Base-by-base conservation (phyloP, 371 early-diverging fungal species). In the Zychaea mexicana region DNA sequence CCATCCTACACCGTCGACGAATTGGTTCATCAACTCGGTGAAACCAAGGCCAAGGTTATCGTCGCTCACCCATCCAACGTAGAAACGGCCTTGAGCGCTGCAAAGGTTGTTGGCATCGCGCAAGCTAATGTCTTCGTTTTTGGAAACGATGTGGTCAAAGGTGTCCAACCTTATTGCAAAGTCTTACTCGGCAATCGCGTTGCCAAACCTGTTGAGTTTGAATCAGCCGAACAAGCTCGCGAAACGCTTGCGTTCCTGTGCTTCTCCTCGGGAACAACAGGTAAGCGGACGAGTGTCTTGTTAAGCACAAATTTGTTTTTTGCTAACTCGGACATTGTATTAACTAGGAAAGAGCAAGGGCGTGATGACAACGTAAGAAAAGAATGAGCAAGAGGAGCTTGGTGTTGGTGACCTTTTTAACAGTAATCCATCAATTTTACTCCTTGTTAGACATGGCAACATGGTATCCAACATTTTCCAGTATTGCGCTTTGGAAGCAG, bases 211-310 rank as follows among this genome's bases (percentile, higher is more conserved):
- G 67, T 69, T 15, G 53, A 67, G 10, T 59, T 31, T 24, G 19
- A 61, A 12, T 53, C 68, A 2, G 46, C 58, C 3, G 66, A 77
- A 60, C 74, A 81, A 47, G 60, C 67, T 39, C 65, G 69, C 33
- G 62, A 67, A n/a, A 70, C 77, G 49, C 83, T 85, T 32, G 86
- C 91, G 0, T 85, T 84, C 65, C 77, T 94, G n/a, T 91, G 91
- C 72, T 94, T 91, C 69, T 90, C 90, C n/a, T 88, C 89, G 15
- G 94, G 94, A 5, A 94, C 93, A 7, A 90, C 92, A 6, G 92
- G 91, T 59, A 75, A 58, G 22, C 5, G 33, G 12, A 33, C 33
- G 12, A 5, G 33, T 33, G 22, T 31, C n/a, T n/a, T n/a, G n/a
- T n/a, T n/a, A n/a, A n/a, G n/a, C n/a, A n/a, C n/a, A n/a, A n/a